phyloP scores from a whole-genome alignment of 139 green algal genomes.

The Chlorella sp. region DNA sequence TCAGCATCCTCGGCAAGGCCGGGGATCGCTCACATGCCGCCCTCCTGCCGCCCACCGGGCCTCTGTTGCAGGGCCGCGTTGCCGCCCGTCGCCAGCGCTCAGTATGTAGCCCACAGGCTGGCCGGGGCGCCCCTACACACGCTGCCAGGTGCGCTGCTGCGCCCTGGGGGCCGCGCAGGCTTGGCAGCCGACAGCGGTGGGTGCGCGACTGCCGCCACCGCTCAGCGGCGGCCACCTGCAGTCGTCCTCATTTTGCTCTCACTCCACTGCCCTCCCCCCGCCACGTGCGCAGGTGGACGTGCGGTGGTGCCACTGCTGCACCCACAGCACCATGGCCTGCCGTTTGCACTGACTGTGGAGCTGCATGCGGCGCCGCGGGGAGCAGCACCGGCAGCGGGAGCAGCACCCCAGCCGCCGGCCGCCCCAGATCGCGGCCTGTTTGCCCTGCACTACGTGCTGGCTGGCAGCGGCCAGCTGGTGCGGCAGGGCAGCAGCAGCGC shows the following conservation, averaged over 20 bases:
- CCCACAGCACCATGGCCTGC: constrained; percentile 22
- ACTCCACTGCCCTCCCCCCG: not conserved
- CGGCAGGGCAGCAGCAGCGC: not conserved
- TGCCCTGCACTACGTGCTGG: constrained; percentile 24
- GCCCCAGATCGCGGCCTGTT: not conserved
- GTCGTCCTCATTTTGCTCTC: too few relatives aligned
- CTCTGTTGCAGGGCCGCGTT: not conserved
- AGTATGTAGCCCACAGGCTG: constrained; percentile 7
- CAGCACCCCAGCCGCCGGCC: not conserved
- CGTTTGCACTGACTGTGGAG: constrained; percentile 15
- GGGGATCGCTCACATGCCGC: too few relatives aligned
- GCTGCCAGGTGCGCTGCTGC: not conserved
- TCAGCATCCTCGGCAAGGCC: too few relatives aligned
- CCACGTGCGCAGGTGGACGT: not conserved
- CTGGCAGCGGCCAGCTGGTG: not conserved
- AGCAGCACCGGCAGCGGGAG: not conserved
- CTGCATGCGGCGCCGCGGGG: not conserved
- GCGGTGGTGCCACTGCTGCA: constrained; percentile 30
- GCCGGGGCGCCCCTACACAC: not conserved
- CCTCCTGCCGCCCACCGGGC: too few relatives aligned
- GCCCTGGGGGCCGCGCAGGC: too few relatives aligned
- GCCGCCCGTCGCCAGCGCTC: not conserved
- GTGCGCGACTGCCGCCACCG: not conserved
- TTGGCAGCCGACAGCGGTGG: not conserved
- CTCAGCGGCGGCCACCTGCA: too few relatives aligned